phyloP scores from a whole-genome alignment of 768 basidiomycete species.

The Tylopilus plumbeoviolaceoides region DNA sequence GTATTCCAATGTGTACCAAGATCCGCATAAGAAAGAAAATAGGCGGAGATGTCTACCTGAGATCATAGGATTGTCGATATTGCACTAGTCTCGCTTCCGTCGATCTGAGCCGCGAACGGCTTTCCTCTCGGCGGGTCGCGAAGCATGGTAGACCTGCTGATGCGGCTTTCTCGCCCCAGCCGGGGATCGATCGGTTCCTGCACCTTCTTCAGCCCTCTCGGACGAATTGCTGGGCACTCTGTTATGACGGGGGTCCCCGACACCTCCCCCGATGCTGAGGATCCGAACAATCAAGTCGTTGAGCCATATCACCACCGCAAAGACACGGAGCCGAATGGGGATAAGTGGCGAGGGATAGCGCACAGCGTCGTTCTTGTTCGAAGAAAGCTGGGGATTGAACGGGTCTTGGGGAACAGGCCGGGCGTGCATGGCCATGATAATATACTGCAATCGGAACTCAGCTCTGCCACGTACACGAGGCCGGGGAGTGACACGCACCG shows the following conservation, averaged over 20 bases:
- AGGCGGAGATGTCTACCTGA: constrained; percentile 8
- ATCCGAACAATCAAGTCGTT: constrained; percentile 67
- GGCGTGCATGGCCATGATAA: constrained; percentile 81
- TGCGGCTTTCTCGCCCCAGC: constrained; percentile 6
- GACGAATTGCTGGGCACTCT: constrained; percentile 44
- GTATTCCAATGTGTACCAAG: constrained; percentile 13
- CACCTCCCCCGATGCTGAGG: constrained; percentile 51
- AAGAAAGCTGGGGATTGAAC: constrained; percentile 50
- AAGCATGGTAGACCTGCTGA: constrained; percentile 5
- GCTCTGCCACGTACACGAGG: constrained; percentile 1
- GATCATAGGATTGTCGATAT: constrained; percentile 4
- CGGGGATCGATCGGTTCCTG: constrained; percentile 28
- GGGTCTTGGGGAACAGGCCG: constrained; percentile 73
- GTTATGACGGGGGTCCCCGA: constrained; percentile 17
- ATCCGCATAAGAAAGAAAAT: constrained; percentile 16
- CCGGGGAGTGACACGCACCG: constrained; percentile 41
- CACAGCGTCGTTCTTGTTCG: constrained; percentile 37
- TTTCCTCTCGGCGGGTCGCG: constrained; percentile 13
- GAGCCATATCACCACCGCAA: constrained; percentile 66
- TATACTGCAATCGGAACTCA: constrained; percentile 49
- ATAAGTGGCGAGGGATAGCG: constrained; percentile 73
- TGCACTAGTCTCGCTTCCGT: constrained; percentile 44
- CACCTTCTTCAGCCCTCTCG: constrained; percentile 63
- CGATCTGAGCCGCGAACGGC: constrained; percentile 33
- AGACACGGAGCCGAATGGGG: constrained; percentile 77